A percentile compares a stretch with the other conserved stretches of the same genome.
Evolutionary conservation across 2,329 filamentous ascomycete genomes (phyloP).

Genomic region (Ceratocystis colombiana): DNA sequence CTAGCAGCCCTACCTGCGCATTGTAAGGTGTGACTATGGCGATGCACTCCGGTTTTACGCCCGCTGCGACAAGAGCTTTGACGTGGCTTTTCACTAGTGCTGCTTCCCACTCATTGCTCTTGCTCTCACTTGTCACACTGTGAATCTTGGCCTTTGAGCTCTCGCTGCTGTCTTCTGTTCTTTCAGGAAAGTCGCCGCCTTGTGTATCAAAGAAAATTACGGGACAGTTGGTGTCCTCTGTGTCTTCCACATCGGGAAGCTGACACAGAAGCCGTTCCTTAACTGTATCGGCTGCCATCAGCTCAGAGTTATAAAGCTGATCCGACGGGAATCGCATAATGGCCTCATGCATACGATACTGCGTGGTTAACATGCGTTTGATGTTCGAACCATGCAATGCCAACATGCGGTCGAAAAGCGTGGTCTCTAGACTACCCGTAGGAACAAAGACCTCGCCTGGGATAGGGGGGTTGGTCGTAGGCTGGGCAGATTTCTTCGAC

Average conservation of each 20-base stretch:
- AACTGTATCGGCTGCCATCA: conserved; percentile 72
- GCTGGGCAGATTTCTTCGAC: conserved; percentile 28
- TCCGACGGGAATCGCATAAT: conserved; percentile 94
- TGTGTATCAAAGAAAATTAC: conserved; percentile 94
- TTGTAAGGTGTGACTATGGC: conserved; percentile 95
- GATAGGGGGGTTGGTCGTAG: conserved; percentile 27
- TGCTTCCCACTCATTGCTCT: conserved; percentile 87
- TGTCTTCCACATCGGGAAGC: conserved; percentile 56
- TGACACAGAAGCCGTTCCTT: conserved; percentile 58
- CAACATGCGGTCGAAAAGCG: conserved; percentile 82
- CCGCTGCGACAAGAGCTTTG: conserved; percentile 61
- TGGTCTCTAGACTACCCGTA: conserved; percentile 57
- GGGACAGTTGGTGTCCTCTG: conserved; percentile 78
- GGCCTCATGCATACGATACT: conserved; percentile 94
- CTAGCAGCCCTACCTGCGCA: conserved; percentile 74
- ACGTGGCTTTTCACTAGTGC: conserved; percentile 71
- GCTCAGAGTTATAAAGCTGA: conserved; percentile 71
- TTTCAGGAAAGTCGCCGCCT: conserved; percentile 82
- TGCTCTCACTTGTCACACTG: conserved; percentile 52
- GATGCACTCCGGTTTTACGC: conserved; percentile 72
- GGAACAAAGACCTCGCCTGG: conserved; percentile 25
- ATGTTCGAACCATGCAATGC: conserved; percentile 69
- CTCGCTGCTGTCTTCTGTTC: conserved; percentile 60
- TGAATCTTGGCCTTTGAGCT: conserved; percentile 38
- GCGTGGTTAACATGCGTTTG: conserved; percentile 90